Evolutionary conservation across 2,329 filamentous ascomycete species (phyloP), one percentile per base, ranked within the genome.

Genomic region (Xylariomycetidae sp.): DNA sequence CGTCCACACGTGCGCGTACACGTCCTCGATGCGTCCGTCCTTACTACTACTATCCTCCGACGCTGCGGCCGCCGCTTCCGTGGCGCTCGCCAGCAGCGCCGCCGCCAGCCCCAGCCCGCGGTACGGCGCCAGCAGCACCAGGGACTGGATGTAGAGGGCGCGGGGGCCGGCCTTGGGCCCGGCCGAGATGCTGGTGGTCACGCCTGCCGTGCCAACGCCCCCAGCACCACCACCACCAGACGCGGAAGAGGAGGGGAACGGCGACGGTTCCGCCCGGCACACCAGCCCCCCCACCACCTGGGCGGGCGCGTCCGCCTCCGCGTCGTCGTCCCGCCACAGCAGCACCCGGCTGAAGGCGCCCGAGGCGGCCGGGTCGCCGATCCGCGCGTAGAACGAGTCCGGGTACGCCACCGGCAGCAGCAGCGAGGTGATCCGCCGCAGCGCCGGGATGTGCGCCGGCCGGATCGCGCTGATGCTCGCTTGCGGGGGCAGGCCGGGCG

Each of bases 1-100:
- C 9, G 77, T 78, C 79, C 79, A 83, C 12, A 82, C 79, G 53
- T 83, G 79, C 4, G 79, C 79, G 43, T 76, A 81, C 12, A 79
- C 60, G 26, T 63, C 63, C 32, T 65, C 49, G 41, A 64, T 54
- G 12, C 42, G 56, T 4, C 58, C 59, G 9, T 57, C 55, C n/a
- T n/a, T n/a, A n/a, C n/a, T n/a, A n/a, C n/a, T n/a, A n/a, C n/a
- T n/a, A n/a, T n/a, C n/a, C n/a, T n/a, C n/a, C n/a, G n/a, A n/a
- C 25, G 46, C 52, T 7, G 51, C 48, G 10, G 57, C 59, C 2
- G 64, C 64, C 9, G 62, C 59, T 15, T 59, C 57, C 35, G 72
- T 45, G 28, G 77, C 63, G 42, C 71, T 64, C 28, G 75, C 67
- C 12, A 83, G 58, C 0, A 76, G 67, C 16, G 72, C 68, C n/a